Evolutionary conservation across 2,329 filamentous ascomycete genomes (phyloP), one percentile per base, ranked within the genome.

Genomic region (Ascocoryne sarcoides): DNA sequence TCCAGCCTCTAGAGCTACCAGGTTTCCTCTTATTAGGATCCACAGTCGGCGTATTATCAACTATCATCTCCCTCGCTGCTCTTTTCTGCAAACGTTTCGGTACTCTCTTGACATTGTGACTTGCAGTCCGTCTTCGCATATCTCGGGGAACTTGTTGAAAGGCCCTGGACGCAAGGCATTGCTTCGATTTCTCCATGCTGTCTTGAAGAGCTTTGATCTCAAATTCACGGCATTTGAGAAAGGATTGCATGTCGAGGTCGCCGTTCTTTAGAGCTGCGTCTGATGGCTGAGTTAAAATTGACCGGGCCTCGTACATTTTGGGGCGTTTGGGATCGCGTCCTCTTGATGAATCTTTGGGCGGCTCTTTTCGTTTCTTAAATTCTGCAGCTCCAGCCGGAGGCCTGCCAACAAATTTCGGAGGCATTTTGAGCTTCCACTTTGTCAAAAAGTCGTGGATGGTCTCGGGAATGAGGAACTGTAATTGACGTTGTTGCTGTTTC

Each of bases 21-120:
- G 76, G 77, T 53, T 76, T 81, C 45, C 80, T 70, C 47, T 73
- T 76, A 46, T 72, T 71, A 1, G 70, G 69, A 37, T 79, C 82
- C 4, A 89, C 79, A 0, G 78, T 83, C 0, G 92, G 89, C 0
- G 90, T 95, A 49, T 95, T 95, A 57, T 96, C 90, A 41, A 93
- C 84, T 12, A 69, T 68, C 79, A 95, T 93, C 71, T 93, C 75
- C 47, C 63, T 66, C 53, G 68, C 74, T 1, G 87, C 88, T 50
- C 83, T 74, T 29, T 65, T 65, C 41, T 83, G 75, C 56, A 96
- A 64, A 47, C 87, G 69, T 57, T 81, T 82, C 2, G 92, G 92
- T 12, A 98, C 82, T 47, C 83, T 76, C 64, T 90, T 94, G 26
- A 84, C 84, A 71, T 98, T 95, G 64, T 98, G 92, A 60, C 88